A percentile compares a stretch with the other conserved stretches of the same genome.
Evolutionary conservation across 1,284 basidiomycete species (phyloP).

Genomic region (Sphagnurus paluster): DNA sequence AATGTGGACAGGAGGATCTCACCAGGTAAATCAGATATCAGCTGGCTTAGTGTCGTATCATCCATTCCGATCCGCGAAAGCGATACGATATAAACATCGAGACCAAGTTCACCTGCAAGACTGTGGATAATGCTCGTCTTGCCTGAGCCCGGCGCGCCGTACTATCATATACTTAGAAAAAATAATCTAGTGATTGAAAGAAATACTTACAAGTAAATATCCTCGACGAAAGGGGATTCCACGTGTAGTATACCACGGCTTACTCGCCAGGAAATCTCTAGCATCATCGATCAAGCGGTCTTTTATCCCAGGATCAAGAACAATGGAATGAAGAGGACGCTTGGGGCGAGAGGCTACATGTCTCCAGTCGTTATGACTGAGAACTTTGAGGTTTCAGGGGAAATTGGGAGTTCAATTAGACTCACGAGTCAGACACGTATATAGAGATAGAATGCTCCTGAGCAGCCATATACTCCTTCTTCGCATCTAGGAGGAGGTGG

Average conservation of each 20-base stretch:
- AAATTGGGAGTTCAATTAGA: conserved; percentile 3
- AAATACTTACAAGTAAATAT: conserved; percentile 58
- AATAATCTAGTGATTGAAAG: background rate
- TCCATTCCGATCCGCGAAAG: conserved; percentile 73
- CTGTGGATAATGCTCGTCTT: conserved; percentile 77
- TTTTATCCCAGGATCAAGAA: conserved; percentile 65
- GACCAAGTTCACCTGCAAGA: conserved; percentile 71
- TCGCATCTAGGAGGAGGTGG: conserved; percentile 56
- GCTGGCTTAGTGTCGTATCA: conserved; percentile 57
- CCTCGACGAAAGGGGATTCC: conserved; percentile 75
- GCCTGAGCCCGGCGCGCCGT: conserved; percentile 75
- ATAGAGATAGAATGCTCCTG: conserved; percentile 56
- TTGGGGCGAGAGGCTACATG: conserved; percentile 59
- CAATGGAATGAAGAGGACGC: conserved; percentile 62
- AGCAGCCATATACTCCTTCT: conserved; percentile 48
- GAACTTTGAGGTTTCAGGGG: background rate
- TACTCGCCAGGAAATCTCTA: conserved; percentile 63
- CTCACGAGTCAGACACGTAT: conserved; percentile 51
- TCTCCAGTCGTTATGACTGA: conserved; percentile 48
- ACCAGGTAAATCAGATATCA: conserved; percentile 66
- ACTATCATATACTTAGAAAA: conserved; percentile 30
- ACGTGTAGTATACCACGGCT: conserved; percentile 66
- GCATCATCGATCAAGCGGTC: conserved; percentile 67
- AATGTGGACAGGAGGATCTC: background rate
- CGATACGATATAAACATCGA: conserved; percentile 75